Conservation (phyloP, 148 eudicot genomes). For the Rhododendron mucronatum region DNA sequence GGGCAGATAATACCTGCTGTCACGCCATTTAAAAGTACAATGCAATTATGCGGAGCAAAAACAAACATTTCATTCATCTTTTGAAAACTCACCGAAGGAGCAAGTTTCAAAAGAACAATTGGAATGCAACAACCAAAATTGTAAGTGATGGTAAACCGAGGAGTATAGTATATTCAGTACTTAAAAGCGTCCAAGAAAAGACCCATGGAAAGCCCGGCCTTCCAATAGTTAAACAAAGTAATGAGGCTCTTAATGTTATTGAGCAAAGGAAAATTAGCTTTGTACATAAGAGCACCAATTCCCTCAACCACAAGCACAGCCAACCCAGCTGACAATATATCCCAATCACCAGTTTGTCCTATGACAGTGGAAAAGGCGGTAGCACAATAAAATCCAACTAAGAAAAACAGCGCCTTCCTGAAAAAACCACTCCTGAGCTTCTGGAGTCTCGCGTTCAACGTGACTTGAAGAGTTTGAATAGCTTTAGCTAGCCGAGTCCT, state of each 20-base stretch:
- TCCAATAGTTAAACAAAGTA: conserved; percentile 58
- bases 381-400: conserved; percentile 61
- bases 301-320: conserved; percentile 61
- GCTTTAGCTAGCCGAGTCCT: conserved; percentile 9
- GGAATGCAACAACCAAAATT: conserved; percentile 9
- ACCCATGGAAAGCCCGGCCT: conserved; percentile 55
- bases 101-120: neutral
- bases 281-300: conserved; percentile 67
- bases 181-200: conserved; percentile 70
- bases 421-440: conserved; percentile 10
- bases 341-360: conserved; percentile 73
- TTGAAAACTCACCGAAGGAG: neutral
- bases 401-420: conserved; percentile 24
- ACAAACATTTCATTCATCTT: neutral
- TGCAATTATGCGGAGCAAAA: neutral
- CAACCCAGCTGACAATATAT: conserved; percentile 54
- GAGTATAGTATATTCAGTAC: conserved; percentile 24
- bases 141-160: neutral
- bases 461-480: conserved; percentile 9
- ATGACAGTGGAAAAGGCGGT: conserved; percentile 62
- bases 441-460: conserved; percentile 3
- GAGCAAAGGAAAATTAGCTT: conserved; percentile 34
- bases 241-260: conserved; percentile 30
- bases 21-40: neutral
- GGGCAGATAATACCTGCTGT: neutral